Evolutionary conservation across 2,329 filamentous ascomycete species (phyloP), one percentile per base, ranked within the genome.

Genomic region (Colletotrichum gloeosporioides): DNA sequence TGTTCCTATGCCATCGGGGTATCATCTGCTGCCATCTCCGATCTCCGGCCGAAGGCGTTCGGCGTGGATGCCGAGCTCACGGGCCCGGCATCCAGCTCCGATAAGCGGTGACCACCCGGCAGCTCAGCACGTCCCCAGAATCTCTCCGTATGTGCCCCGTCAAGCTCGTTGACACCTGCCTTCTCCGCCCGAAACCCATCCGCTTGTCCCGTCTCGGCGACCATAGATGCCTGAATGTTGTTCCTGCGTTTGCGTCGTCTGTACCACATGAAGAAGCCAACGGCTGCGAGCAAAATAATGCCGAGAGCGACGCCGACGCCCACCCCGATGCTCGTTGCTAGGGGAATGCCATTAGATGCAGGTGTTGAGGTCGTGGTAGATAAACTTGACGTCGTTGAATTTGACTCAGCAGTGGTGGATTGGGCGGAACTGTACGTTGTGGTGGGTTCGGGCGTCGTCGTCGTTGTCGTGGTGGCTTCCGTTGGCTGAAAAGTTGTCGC

Each of bases 231-330:
- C 1, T 49, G 2, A 9, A 49, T 22, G 6, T 49, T 49, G 44
- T 0, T 49, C 2, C 0, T n/a, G 6, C 44, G 44, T 49, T 13
- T 49, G 1, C n/a, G 44, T 22, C 44, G 18, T 13, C 44, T 49
- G n/a, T 49, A 49, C 44, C 44, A 49, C 0, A 13, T 49, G n/a
- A 49, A 49, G 10, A 49, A 49, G 44, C 44, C n/a, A 1, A 22
- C 0, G 6, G 44, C 0, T 22, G 44, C 44, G 0, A 49, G 44
- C 0, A 49, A 12, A 0, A 49, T n/a, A 6, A 49, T 49, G 1
- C 44, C 44, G 44, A 49, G 44, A 49, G 44, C 44, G 3, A 49
- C 44, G n/a, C 44, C 44, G 44, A 49, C 44, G 6, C 44, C 44
- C 3, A 49, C 44, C 0, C 44, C 44, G 44, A 49, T 49, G 44